Percentiles rank a stretch among this genome's conserved stretches.
phyloP scores from a whole-genome alignment of 176 grass and related monocot species.

The Rhynchospora tenuis region DNA sequence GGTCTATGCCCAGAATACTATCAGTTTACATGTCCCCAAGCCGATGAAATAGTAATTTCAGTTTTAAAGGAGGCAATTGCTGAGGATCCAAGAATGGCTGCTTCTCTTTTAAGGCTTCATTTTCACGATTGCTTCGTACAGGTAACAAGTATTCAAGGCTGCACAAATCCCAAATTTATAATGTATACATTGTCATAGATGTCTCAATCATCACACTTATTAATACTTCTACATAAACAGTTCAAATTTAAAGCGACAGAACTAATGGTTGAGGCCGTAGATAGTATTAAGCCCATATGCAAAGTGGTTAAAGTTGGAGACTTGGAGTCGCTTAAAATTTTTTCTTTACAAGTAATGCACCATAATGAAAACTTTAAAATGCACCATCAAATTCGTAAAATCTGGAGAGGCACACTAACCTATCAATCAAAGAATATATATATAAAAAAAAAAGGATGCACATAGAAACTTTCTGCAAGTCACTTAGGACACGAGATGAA shows the following conservation, averaged over 20 bases:
- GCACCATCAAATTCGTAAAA: too few relatives aligned
- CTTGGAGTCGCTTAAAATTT: too few relatives aligned
- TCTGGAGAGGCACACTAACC: neutral
- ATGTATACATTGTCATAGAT: neutral
- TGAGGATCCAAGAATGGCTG: constrained; percentile 49
- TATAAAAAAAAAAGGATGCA: neutral
- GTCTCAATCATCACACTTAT: neutral
- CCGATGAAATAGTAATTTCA: constrained; percentile 54
- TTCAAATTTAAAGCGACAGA: neutral
- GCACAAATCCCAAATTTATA: neutral
- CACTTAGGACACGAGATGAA: neutral
- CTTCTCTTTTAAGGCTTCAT: constrained; percentile 65
- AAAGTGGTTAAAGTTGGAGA: too few relatives aligned
- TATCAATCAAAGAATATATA: neutral
- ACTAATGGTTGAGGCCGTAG: too few relatives aligned
- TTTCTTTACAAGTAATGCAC: neutral
- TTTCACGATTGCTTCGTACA: constrained; percentile 88
- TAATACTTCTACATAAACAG: neutral
- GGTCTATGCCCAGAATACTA: constrained; percentile 60
- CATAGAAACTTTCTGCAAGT: neutral
- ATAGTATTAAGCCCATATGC: too few relatives aligned
- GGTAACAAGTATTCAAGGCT: constrained; percentile 27
- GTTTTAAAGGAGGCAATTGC: constrained; percentile 55
- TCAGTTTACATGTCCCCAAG: constrained; percentile 55
- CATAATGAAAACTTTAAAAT: neutral